Base-by-base conservation (phyloP, 2,329 filamentous ascomycete genomes). In the Aspergillus novoparasiticus region DNA sequence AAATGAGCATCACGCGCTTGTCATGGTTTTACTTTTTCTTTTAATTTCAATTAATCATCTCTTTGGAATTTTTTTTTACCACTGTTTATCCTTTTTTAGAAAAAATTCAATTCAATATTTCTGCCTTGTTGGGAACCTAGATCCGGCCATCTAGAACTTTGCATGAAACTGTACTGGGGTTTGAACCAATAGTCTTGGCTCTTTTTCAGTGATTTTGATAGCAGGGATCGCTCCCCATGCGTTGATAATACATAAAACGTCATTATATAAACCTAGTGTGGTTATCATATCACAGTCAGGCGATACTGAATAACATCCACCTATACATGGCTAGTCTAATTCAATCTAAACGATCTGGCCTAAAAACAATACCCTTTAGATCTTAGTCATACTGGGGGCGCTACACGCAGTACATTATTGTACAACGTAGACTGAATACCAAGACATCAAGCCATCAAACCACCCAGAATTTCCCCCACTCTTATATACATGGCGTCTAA, bases 1-100 rank as follows among this genome's bases (percentile, higher is more conserved):
- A 60, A 28, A 43, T 58, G n/a, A 45, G 56, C 30, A 61, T 67
- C 66, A 67, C 66, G 64, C 62, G 68, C 62, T 61, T 34, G 51
- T 66, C 64, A 59, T 61, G 60, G 21, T 48, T 48, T 48, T 28
- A 1, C 3, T 11, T n/a, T 14, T 11, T 21, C 10, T 23, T 21
- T 43, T 3, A 43, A 21, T 32, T 51, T 34, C 11, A 16, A 32
- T 53, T 30, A 53, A 34, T 34, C 26, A 53, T 53, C 30, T 64
- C 53, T 60, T 58, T 28, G 11, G 6, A 26, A 41, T n/a, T 19
- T n/a, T 41, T 28, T 41, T 41, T 41, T 41, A 41, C 39, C n/a
- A 14, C 19, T 41, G 39, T 41, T 41, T 9, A 41, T n/a, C 64
- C 59, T 45, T 34, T 34, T 48, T 58, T 46, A 54, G 39, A 54